Evolutionary conservation across 805 yeast species (phyloP).

Genomic region (Maudiozyma barnettii): DNA sequence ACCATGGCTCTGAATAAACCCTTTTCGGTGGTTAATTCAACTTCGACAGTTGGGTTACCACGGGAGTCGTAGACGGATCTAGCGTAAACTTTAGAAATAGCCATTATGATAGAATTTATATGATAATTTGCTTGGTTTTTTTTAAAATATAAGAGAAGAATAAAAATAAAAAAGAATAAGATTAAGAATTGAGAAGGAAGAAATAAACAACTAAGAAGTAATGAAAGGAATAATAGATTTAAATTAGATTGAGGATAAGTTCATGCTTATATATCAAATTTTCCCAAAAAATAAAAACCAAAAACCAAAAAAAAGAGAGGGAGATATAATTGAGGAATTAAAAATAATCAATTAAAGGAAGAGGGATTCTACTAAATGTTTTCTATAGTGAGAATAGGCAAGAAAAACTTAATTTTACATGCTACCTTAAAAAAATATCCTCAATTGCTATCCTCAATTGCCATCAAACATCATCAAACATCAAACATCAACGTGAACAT

Average conservation of each 20-base stretch:
- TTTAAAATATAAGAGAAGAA: not conserved
- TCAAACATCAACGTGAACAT: no score
- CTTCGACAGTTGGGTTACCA: slow-evolving; percentile 99
- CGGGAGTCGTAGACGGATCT: slow-evolving; percentile 99
- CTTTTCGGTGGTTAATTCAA: slow-evolving; percentile 83
- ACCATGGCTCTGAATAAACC: slow-evolving; percentile 96
- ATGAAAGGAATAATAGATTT: not conserved
- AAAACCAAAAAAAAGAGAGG: no score
- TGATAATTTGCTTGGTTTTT: slow-evolving; percentile 15
- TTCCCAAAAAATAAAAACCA: not conserved
- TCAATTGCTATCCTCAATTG: no score
- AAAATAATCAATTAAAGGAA: not conserved
- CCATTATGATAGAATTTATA: slow-evolving; percentile 39
- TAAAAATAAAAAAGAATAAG: slow-evolving; percentile 1
- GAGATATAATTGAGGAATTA: not conserved
- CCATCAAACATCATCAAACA: no score
- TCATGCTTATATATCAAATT: not conserved
- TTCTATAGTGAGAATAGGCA: no score
- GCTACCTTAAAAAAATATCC: no score
- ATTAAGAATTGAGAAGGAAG: not conserved
- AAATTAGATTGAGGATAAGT: not conserved
- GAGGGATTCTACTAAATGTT: not conserved
- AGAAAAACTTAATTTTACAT: no score
- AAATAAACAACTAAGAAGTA: not conserved
- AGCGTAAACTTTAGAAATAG: slow-evolving; percentile 79